Percentiles rank a stretch among this genome's conserved stretches.
Evolutionary conservation across 2,329 filamentous ascomycete genomes (phyloP).

Genomic region (Penicillium concentricum): DNA sequence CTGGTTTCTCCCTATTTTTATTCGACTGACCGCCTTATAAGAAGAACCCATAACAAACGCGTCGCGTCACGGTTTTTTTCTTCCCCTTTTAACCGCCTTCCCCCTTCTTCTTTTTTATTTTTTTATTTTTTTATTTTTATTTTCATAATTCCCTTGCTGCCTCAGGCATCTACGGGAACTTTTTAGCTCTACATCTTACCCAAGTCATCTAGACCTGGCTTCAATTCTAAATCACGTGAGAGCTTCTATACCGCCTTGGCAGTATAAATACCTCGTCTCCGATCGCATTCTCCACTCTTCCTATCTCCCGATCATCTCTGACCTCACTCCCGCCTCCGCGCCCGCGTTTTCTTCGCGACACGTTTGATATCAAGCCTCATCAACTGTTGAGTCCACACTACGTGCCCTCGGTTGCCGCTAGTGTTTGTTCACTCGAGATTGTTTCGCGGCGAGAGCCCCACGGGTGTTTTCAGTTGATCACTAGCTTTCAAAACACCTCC

Average conservation of each 20-base stretch:
- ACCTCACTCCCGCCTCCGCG: constrained; percentile 13
- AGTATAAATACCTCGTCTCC: constrained; percentile 42
- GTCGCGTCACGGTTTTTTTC: constrained; percentile 10
- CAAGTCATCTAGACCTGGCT: constrained; percentile 3
- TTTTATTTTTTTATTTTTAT: constrained; percentile 15
- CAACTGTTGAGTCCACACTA: not conserved
- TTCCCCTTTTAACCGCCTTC: constrained; percentile 12
- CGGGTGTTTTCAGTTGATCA: constrained; percentile 33
- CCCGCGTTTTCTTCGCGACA: constrained; percentile 19
- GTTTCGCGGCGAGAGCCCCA: not conserved
- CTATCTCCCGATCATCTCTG: constrained; percentile 26
- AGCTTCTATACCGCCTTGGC: constrained; percentile 35
- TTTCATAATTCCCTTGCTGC: constrained; percentile 6
- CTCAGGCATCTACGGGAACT: constrained; percentile 10
- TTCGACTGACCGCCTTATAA: constrained; percentile 9
- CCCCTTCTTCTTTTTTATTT: constrained; percentile 12
- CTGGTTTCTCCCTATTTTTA: constrained; percentile 19
- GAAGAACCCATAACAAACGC: constrained; percentile 17
- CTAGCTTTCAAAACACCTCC: constrained; percentile 20
- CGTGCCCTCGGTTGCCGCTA: not conserved
- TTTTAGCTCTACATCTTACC: constrained; percentile 1
- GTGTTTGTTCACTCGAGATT: constrained; percentile 27
- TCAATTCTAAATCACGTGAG: constrained; percentile 37
- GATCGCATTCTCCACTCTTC: constrained; percentile 42
- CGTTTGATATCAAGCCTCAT: constrained; percentile 22